Conservation (phyloP, 371 early-diverging fungal species). For the Mortierella sp. region DNA sequence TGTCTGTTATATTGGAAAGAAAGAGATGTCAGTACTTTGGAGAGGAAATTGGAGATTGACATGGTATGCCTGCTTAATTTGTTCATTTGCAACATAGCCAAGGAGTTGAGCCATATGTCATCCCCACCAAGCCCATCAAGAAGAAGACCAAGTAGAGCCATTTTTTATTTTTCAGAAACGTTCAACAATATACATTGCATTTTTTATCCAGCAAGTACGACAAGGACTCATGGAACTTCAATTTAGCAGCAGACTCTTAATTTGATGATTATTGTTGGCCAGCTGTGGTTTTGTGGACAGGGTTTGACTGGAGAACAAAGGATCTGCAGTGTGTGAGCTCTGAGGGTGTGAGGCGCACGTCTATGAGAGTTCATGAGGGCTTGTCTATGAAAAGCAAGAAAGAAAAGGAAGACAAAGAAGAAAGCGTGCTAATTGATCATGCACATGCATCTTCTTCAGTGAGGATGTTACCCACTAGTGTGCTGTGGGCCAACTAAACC, state of each 20-base stretch:
- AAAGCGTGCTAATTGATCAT: background rate
- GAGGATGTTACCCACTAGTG: background rate
- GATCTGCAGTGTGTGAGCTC: background rate
- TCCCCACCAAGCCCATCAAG: conserved; percentile 50
- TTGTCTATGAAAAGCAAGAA: background rate
- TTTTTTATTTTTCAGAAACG: background rate
- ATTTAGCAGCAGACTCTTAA: too few species aligned
- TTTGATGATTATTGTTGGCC: background rate
- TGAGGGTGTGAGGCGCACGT: background rate
- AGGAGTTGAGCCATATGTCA: conserved; percentile 46
- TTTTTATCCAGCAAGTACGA: background rate
- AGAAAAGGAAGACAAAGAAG: background rate
- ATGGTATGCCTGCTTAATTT: background rate
- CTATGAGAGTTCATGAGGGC: background rate
- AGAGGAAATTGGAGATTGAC: background rate
- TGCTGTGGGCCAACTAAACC: background rate
- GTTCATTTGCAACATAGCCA: conserved; percentile 32
- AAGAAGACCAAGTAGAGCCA: conserved; percentile 55
- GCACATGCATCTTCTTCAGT: background rate
- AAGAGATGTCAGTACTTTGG: too few species aligned
- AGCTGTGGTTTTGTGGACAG: background rate
- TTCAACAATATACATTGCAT: conserved; percentile 20
- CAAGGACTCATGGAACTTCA: background rate
- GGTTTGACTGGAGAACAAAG: background rate
- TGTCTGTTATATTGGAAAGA: too few species aligned